Evolutionary conservation across 768 basidiomycete genomes (phyloP), one percentile per base, ranked within the genome.

Genomic region (Termitomyces sp.): DNA sequence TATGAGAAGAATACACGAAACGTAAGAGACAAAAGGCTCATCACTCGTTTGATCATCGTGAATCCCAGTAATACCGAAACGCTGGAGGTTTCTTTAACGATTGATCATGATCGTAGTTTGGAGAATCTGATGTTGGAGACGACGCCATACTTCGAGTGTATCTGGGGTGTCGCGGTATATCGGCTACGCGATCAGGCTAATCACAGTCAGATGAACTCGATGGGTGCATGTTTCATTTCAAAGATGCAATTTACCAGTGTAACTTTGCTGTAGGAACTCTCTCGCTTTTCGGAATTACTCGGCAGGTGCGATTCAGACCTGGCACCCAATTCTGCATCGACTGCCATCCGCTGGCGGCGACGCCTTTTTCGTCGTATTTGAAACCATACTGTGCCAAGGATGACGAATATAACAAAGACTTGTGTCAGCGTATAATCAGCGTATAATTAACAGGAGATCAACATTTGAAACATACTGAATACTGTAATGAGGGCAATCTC

Each of bases 401-500:
- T 61, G 27, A 59, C 61, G 42, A 69, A 34, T 9, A 70, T 60
- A 18, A 72, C 62, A n/a, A 64, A 37, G 22, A 69, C 69, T 72
- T 55, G 26, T 24, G 12, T 36, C 37, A 39, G 39, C n/a, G 37
- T n/a, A 7, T 18, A 8, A 18, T 13, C 22, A 34, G 51, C 4
- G 18, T 34, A 14, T 16, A n/a, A 29, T 26, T 26, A 32, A 49
- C 14, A 20, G 41, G 14, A 18, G 20, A 4, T 1, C 24, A 44
- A 29, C 27, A 24, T n/a, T 12, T n/a, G 24, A 26, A 51, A 67
- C 74, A 59, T 50, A 76, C 76, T 52, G 52, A 73, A 69, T 12
- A 73, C 61, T 10, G 67, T 67, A 34, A 73, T 63, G 27, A 77
- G 63, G 10, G 70, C 74, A 18, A 71, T 68, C 59, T 77, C 74